Conservation (phyloP, 805 yeast species). For the Metschnikowia noctiluminum region DNA sequence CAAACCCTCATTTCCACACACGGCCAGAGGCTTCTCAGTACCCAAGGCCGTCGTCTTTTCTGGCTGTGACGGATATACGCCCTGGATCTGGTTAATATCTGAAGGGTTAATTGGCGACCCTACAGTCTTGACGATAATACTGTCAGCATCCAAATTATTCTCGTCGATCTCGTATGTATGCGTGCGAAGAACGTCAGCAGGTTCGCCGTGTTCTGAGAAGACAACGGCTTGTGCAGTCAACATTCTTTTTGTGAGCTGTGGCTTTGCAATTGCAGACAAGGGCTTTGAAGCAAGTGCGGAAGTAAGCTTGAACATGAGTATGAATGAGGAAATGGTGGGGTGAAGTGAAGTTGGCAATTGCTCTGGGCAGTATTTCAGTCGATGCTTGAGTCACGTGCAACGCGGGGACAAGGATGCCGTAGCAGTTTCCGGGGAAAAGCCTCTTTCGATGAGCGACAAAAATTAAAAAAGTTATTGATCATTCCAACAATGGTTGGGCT, state of each 20-base stretch:
- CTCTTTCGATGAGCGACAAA: neutral
- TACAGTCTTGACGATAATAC: slow-evolving; percentile 30
- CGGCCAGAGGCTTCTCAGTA: slow-evolving; percentile 38
- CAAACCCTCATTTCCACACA: slow-evolving; percentile 21
- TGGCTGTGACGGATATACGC: slow-evolving; percentile 45
- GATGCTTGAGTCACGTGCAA: slow-evolving; percentile 4
- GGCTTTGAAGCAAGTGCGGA: slow-evolving; percentile 3
- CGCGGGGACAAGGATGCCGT: slow-evolving; percentile 1
- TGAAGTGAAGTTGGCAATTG: neutral
- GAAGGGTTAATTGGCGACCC: slow-evolving; percentile 44
- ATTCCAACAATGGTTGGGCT: too few species aligned
- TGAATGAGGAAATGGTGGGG: neutral
- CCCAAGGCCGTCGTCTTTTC: slow-evolving; percentile 52
- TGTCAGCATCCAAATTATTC: slow-evolving; percentile 35
- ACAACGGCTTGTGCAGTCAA: slow-evolving; percentile 63
- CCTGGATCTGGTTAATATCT: slow-evolving; percentile 46
- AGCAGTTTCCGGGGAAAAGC: neutral
- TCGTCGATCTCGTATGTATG: slow-evolving; percentile 52
- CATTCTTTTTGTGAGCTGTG: slow-evolving; percentile 23
- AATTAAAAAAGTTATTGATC: neutral
- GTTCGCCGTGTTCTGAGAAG: slow-evolving; percentile 67
- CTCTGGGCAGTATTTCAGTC: neutral
- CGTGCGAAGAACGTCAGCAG: slow-evolving; percentile 50
- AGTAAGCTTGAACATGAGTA: slow-evolving; percentile 13
- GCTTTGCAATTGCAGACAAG: slow-evolving; percentile 5